These are phyloP conservation scores for Aspergillus pseudoterreus DNA, from an alignment of 2,329 filamentous ascomycete species.

Conservation along the genomic window DNA sequence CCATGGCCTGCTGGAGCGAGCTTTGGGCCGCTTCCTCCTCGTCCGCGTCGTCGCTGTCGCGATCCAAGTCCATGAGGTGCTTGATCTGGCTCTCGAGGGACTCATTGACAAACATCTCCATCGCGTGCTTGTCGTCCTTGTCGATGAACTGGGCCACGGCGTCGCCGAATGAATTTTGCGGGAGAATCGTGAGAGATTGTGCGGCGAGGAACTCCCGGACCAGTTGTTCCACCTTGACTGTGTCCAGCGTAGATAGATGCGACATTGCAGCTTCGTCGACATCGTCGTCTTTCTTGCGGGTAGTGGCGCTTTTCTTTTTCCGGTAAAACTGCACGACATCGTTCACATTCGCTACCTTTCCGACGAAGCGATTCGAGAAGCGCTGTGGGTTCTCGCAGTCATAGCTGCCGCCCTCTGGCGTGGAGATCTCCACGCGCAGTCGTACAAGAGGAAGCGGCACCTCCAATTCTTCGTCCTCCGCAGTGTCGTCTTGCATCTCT, in stretches of 20 bases:
- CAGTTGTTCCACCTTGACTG: constrained; percentile 80
- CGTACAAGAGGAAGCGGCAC: constrained; percentile 79
- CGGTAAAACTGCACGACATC: constrained; percentile 92
- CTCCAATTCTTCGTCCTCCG: constrained; percentile 53
- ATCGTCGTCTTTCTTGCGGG: constrained; percentile 50
- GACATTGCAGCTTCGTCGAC: constrained; percentile 63
- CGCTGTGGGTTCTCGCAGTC: constrained; percentile 94
- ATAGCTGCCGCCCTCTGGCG: constrained; percentile 78
- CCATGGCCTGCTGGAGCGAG: constrained; percentile 70
- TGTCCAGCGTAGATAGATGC: constrained; percentile 61
- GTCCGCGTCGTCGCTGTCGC: constrained; percentile 66
- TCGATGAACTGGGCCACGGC: constrained; percentile 90
- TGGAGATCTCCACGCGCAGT: constrained; percentile 84
- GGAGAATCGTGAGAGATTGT: constrained; percentile 87
- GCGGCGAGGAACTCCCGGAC: constrained; percentile 83
- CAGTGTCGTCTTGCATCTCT: constrained; percentile 65
- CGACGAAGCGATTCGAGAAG: constrained; percentile 87
- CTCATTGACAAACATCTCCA: constrained; percentile 75
- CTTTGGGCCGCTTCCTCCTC: constrained; percentile 65
- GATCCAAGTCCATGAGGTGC: constrained; percentile 63
- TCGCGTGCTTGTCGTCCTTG: constrained; percentile 91
- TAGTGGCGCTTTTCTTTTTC: constrained; percentile 65
- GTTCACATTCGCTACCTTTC: constrained; percentile 87
- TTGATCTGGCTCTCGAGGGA: constrained; percentile 68
- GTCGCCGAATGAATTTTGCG: constrained; percentile 87